Evolutionary conservation across 2,329 filamentous ascomycete genomes (phyloP), one percentile per base, ranked within the genome.

Genomic region (Xylaria digitata): DNA sequence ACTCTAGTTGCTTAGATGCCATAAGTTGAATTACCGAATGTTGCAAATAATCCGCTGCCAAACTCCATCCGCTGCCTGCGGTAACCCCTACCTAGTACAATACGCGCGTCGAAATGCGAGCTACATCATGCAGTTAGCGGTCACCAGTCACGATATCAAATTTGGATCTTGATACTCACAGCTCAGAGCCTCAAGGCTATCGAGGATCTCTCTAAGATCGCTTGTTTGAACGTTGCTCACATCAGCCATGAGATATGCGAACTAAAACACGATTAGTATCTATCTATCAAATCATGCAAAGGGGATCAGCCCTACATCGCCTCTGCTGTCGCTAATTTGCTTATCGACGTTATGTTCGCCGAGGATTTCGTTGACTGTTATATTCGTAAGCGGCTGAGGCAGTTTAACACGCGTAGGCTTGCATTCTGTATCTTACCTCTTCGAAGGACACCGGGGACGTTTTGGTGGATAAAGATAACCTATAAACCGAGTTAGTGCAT

Each of bases 281-380:
- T 49, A 34, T 48, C 3, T 56, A 42, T 3, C 23, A 48, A 37
- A 9, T 15, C 19, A n/a, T 4, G 8, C 6, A 52, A 57, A 32
- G 37, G 30, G 21, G 8, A 37, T 3, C 26, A 5, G 26, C 13
- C 86, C 71, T 81, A 92, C 90, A 78, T 98, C 95, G 73, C 94
- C 95, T 83, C 91, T 91, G 81, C 92, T 97, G 80, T 98, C 96
- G 57, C 93, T 96, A 84, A 96, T 98, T 82, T 99, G 96, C 86
- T 98, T 98, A 83, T 97, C 95, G 74, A 99, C 94, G 80, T 99
- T 99, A 84, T 99, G 94, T 76, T 96, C 90, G 49, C 92, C 92
- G 54, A 99, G 86, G 69, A 98, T 93, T 76, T 96, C 92, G 84
- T 99, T 99, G 72, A 99, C 96, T 90, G 70, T 63, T n/a, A 23